These are phyloP conservation scores for Punica granatum DNA, from an alignment of 345 rosid species.

Conservation along the genomic window DNA sequence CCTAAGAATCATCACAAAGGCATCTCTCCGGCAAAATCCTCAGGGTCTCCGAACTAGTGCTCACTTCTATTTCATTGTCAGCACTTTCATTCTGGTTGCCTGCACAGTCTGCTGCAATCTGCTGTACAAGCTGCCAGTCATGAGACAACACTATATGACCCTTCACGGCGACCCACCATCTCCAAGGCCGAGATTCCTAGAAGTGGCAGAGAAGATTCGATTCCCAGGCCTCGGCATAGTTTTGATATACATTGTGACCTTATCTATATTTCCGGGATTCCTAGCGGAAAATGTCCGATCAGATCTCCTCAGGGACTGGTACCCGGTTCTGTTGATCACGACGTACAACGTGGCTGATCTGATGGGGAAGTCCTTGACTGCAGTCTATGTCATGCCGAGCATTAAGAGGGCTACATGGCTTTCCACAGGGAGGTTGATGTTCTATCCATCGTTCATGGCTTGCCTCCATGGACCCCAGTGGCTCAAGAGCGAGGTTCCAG, in stretches of 20 bases:
- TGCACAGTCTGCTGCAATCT: conserved; percentile 64
- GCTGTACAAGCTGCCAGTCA: conserved; percentile 60
- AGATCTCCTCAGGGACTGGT: conserved; percentile 56
- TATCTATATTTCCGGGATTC: conserved; percentile 85
- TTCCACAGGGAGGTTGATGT: conserved; percentile 52
- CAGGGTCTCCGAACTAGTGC: conserved; percentile 69
- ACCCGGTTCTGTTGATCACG: conserved; percentile 70
- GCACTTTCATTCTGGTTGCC: conserved; percentile 44
- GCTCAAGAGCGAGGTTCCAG: conserved; percentile 67
- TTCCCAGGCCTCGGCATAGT: conserved; percentile 56
- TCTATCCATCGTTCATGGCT: conserved; percentile 66
- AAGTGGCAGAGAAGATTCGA: conserved; percentile 42
- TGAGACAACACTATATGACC: conserved; percentile 41
- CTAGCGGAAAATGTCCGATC: conserved; percentile 60
- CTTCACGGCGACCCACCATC: conserved; percentile 19
- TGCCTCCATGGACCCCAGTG: conserved; percentile 76
- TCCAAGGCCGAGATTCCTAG: conserved; percentile 33
- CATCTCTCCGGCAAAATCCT: conserved; percentile 63
- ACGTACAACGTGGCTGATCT: conserved; percentile 69
- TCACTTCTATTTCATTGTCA: conserved; percentile 69
- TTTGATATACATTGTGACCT: conserved; percentile 59
- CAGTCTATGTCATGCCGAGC: conserved; percentile 44
- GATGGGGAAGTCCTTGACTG: conserved; percentile 67
- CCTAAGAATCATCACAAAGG: conserved; percentile 76
- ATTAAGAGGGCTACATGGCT: conserved; percentile 59